Conservation (phyloP, 768 basidiomycete genomes). For the Tylopilus subfusipes region DNA sequence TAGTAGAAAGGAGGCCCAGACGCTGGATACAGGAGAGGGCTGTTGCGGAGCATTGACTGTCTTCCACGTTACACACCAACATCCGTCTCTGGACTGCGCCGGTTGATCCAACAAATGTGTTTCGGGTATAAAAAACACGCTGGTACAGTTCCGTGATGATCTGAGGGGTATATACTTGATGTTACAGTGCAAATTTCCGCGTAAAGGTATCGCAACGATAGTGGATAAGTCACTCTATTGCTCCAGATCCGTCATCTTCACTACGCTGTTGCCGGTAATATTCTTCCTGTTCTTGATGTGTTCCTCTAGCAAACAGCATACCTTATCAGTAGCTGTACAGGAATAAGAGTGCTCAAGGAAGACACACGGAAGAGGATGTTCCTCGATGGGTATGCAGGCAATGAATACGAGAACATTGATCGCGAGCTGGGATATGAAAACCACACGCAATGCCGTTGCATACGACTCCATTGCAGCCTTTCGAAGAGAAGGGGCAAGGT, state of each 20-base stretch:
- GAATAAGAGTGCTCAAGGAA: slow-evolving; percentile 6
- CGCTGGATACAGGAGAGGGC: slow-evolving; percentile 80
- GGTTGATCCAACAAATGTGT: background rate
- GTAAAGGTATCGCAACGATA: slow-evolving; percentile 18
- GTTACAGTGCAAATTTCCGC: slow-evolving; percentile 31
- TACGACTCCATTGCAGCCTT: slow-evolving; percentile 73
- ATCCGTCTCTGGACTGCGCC: background rate
- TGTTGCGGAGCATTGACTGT: slow-evolving; percentile 14
- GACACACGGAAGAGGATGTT: slow-evolving; percentile 54
- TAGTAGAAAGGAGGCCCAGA: slow-evolving; percentile 61
- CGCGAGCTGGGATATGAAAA: slow-evolving; percentile 77
- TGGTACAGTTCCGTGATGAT: slow-evolving; percentile 21
- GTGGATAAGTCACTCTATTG: slow-evolving; percentile 14
- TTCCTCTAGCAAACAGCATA: slow-evolving; percentile 43
- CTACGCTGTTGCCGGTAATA: slow-evolving; percentile 45
- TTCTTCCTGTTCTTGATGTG: slow-evolving; percentile 58
- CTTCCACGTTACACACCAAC: background rate
- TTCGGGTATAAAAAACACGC: slow-evolving; percentile 20
- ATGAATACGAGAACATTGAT: slow-evolving; percentile 66
- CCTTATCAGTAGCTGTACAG: slow-evolving; percentile 17
- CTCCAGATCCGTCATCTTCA: slow-evolving; percentile 12
- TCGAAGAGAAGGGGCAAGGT: slow-evolving; percentile 49
- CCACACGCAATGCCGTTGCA: slow-evolving; percentile 71
- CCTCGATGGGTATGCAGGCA: slow-evolving; percentile 71
- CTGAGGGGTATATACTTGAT: slow-evolving; percentile 22